Evolutionary conservation across 2,329 filamentous ascomycete species (phyloP).

Genomic region (Ophiostoma angusticollis): DNA sequence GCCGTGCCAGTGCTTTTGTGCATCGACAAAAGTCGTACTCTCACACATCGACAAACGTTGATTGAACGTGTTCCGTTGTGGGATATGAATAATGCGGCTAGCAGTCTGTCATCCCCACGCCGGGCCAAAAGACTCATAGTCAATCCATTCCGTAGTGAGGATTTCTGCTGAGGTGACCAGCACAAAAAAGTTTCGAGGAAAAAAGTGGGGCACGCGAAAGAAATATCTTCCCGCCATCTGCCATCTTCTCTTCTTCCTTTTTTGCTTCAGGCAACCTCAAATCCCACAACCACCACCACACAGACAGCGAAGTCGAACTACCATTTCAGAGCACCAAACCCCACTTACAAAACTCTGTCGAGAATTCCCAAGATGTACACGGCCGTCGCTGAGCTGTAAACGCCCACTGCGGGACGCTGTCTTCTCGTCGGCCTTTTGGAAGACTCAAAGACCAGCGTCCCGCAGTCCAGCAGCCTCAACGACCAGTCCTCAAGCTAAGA

Average conservation of each 20-base stretch:
- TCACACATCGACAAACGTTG: no score
- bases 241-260: conserved; percentile 1
- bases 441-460: conserved; percentile 35
- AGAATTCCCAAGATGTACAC: conserved; percentile 52
- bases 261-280: conserved; percentile 15
- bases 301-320: conserved; percentile 57
- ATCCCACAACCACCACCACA: conserved; percentile 20
- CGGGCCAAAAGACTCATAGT: no score
- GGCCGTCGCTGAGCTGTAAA: conserved; percentile 88
- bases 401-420: conserved; percentile 62
- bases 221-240: conserved; percentile 13
- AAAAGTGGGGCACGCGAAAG: conserved; percentile 19
- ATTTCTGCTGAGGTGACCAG: no score
- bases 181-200: conserved; percentile 6
- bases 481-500: conserved; percentile 44
- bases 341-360: conserved; percentile 51
- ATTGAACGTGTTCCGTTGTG: no score
- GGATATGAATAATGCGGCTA: no score
- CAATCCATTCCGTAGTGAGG: no score
- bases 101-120: no score
- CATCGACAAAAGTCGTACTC: neutral
- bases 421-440: conserved; percentile 27
- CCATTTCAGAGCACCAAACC: conserved; percentile 23
- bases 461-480: conserved; percentile 78
- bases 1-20: conserved; percentile 1